Percentiles rank a stretch among this genome's conserved stretches.
phyloP scores from a whole-genome alignment of 1,139 yeast genomes.

The Debaryomyces nepalensis region DNA sequence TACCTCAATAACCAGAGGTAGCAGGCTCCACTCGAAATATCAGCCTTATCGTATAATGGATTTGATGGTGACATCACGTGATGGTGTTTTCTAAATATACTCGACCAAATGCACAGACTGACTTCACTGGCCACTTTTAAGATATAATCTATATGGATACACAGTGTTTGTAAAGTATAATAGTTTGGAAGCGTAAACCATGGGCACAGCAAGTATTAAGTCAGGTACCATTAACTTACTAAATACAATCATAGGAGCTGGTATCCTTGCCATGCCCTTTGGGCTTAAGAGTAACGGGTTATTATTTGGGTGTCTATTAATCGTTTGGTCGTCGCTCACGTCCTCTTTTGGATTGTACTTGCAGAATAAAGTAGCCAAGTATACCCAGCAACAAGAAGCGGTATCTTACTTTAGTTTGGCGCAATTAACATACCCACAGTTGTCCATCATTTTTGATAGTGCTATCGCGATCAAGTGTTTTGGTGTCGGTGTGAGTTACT shows the following conservation, averaged over 20 bases:
- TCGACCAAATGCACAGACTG: conserved; percentile 4
- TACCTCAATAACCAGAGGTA: no score
- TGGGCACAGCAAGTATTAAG: conserved; percentile 42
- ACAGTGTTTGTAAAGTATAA: background rate
- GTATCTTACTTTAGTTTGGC: conserved; percentile 58
- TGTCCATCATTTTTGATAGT: conserved; percentile 49
- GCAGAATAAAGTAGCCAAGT: conserved; percentile 55
- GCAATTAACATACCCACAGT: conserved; percentile 58
- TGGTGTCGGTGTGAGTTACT: conserved; percentile 89
- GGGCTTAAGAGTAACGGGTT: conserved; percentile 57
- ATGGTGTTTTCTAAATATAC: background rate
- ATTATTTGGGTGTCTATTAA: conserved; percentile 49
- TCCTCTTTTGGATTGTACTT: conserved; percentile 58
- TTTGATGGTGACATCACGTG: conserved; percentile 2
- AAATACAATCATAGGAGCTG: conserved; percentile 62
- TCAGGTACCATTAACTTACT: conserved; percentile 57
- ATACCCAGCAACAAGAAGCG: conserved; percentile 52
- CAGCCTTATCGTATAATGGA: no score
- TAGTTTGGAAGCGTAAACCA: background rate
- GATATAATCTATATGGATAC: background rate
- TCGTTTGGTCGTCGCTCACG: conserved; percentile 52
- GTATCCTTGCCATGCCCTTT: conserved; percentile 61
- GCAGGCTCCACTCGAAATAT: no score
- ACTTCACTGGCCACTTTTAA: background rate
- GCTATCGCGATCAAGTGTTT: conserved; percentile 71